Evolutionary conservation across 139 green algal genomes (phyloP).

Genomic region (Chlamydomonas urium): DNA sequence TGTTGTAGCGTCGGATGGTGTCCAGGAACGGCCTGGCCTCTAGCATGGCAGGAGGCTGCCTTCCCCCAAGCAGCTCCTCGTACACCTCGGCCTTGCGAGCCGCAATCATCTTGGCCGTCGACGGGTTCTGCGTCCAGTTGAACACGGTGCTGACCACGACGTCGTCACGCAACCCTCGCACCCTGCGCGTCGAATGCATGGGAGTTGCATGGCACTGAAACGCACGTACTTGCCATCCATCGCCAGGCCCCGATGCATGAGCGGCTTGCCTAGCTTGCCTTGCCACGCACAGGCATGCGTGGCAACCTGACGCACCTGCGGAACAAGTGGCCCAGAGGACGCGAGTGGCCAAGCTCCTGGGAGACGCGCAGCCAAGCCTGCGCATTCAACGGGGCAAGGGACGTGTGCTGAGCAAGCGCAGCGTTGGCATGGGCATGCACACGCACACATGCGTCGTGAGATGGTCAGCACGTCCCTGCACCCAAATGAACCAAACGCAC

Average conservation of each 20-base stretch:
- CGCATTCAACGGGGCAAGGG: not conserved
- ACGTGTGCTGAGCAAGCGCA: not conserved
- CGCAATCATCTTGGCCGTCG: constrained; percentile 60
- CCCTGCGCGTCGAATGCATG: constrained; percentile 9
- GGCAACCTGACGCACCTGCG: constrained; percentile 25
- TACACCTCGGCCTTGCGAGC: constrained; percentile 68
- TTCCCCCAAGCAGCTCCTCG: constrained; percentile 19
- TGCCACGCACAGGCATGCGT: not conserved
- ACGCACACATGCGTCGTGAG: not conserved
- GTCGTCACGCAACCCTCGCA: constrained; percentile 86
- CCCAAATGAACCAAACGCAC: constrained; percentile 20
- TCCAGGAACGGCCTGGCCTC: constrained; percentile 68
- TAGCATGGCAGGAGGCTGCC: constrained; percentile 40
- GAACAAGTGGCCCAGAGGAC: constrained; percentile 67
- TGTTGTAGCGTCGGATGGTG: constrained; percentile 52
- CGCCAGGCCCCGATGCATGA: not conserved
- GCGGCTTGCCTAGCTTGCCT: not conserved
- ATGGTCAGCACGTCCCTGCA: not conserved
- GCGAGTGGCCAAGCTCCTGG: constrained; percentile 72
- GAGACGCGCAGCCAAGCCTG: constrained; percentile 72
- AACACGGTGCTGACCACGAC: constrained; percentile 86
- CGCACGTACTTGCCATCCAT: not conserved
- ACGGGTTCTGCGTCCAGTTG: constrained; percentile 83
- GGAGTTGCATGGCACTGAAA: too few relatives aligned
- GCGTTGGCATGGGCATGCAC: not conserved